These are phyloP conservation scores for Naumovozyma dairenensis DNA, from an alignment of 805 yeast species.

Conservation along the genomic window DNA sequence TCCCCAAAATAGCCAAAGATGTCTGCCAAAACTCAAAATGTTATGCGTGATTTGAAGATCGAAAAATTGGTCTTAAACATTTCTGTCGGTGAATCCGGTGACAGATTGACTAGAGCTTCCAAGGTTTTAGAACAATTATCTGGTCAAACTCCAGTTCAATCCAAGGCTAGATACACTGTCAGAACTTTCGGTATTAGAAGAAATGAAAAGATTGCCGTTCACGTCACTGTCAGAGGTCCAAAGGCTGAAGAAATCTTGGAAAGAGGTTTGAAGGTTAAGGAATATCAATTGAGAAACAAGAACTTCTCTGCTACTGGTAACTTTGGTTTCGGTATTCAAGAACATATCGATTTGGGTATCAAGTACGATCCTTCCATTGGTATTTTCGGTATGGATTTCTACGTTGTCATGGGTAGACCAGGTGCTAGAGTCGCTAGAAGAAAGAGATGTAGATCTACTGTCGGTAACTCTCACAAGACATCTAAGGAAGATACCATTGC, in stretches of 20 bases:
- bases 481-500: conserved; percentile 86
- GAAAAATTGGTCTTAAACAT: conserved; percentile 99
- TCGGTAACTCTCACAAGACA: conserved; percentile 91
- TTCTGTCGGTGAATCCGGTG: conserved; percentile 99
- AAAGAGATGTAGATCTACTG: conserved; percentile 83
- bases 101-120: conserved; percentile 99
- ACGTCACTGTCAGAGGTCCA: conserved; percentile 99
- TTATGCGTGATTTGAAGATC: conserved; percentile 98
- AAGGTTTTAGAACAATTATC: conserved; percentile 99
- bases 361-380: conserved; percentile 99
- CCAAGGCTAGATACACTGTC: conserved; percentile 99
- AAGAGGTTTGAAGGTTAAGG: conserved; percentile 99
- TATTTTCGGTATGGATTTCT: conserved; percentile 99
- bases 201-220: conserved; percentile 99
- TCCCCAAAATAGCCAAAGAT: conserved; percentile 25
- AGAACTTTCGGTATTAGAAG: conserved; percentile 99
- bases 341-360: conserved; percentile 99
- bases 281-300: conserved; percentile 87
- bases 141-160: conserved; percentile 99
- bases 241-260: conserved; percentile 99
- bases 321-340: conserved; percentile 99
- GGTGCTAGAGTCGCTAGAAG: conserved; percentile 98
- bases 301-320: conserved; percentile 99
- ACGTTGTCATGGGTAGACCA: conserved; percentile 98
- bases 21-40: conserved; percentile 67